phyloP scores from a whole-genome alignment of 2,329 filamentous ascomycete species.

The Rhinocladiella similis region DNA sequence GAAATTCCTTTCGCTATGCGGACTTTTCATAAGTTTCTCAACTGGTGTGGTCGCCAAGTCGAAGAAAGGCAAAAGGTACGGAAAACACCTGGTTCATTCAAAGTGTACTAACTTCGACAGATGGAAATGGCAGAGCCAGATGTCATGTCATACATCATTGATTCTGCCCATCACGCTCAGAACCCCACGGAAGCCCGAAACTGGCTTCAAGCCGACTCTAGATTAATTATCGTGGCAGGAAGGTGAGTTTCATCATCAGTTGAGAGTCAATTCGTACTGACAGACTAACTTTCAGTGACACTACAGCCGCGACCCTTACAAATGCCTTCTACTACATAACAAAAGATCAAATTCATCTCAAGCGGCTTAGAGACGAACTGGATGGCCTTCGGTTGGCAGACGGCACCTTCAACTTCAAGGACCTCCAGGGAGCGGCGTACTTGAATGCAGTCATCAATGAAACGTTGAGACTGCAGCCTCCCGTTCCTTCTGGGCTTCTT shows the following conservation, averaged over 20 bases:
- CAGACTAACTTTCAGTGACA: slow-evolving; percentile 35
- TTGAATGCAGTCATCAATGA: slow-evolving; percentile 47
- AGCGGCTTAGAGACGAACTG: slow-evolving; percentile 38
- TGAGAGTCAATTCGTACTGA: too few species aligned
- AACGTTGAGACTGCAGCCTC: slow-evolving; percentile 40
- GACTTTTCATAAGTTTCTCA: slow-evolving; percentile 20
- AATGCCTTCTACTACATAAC: slow-evolving; percentile 43
- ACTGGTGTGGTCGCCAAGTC: slow-evolving; percentile 37
- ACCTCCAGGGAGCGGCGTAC: slow-evolving; percentile 34
- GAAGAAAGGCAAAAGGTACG: slow-evolving; percentile 24
- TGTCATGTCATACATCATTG: slow-evolving; percentile 11
- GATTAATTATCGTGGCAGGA: slow-evolving; percentile 33
- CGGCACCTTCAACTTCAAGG: neutral
- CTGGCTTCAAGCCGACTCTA: slow-evolving; percentile 31
- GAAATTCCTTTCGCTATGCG: slow-evolving; percentile 1
- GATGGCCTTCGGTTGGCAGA: slow-evolving; percentile 33
- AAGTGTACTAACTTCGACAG: neutral
- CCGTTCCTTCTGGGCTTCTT: slow-evolving; percentile 37
- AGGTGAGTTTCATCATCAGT: too few species aligned
- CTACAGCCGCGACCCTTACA: slow-evolving; percentile 41
- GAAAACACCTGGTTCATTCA: too few species aligned
- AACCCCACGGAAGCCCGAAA: too few species aligned
- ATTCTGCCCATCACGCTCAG: neutral
- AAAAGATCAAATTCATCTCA: slow-evolving; percentile 38
- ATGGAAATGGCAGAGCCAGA: slow-evolving; percentile 11